Conservation (phyloP, 148 eudicot genomes). For the Fagopyrum homotropicum region DNA sequence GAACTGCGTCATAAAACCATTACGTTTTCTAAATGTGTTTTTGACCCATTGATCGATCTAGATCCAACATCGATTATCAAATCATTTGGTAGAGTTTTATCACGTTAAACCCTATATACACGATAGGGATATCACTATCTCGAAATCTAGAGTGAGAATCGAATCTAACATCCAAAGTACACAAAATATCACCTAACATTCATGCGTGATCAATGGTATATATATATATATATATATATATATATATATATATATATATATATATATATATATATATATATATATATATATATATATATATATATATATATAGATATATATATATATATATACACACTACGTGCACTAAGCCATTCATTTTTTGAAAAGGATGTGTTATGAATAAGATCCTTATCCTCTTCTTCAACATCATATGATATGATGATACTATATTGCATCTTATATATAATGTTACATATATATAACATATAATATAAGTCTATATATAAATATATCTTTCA, state of each 20-base stretch:
- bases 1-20: too few relatives aligned
- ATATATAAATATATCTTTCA: not conserved
- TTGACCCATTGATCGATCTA: too few relatives aligned
- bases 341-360: not conserved
- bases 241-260: too few relatives aligned
- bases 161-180: not conserved
- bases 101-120: too few relatives aligned
- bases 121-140: not conserved
- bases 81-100: too few relatives aligned
- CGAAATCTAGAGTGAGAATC: not conserved
- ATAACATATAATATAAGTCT: not conserved
- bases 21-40: too few relatives aligned
- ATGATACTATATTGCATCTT: conserved; percentile 6
- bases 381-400: conserved; percentile 9
- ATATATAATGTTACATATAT: not conserved
- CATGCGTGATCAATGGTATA: not conserved
- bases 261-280: too few relatives aligned
- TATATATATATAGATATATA: not conserved
- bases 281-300: too few relatives aligned
- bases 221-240: too few relatives aligned
- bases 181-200: not conserved
- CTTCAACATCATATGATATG: conserved; percentile 11
- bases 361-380: conserved; percentile 5
- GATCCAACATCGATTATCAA: too few relatives aligned
- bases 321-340: not conserved